Percentiles rank a stretch among this genome's conserved stretches.
phyloP scores from a whole-genome alignment of 2,329 filamentous ascomycete genomes.

The Colletotrichum scovillei region DNA sequence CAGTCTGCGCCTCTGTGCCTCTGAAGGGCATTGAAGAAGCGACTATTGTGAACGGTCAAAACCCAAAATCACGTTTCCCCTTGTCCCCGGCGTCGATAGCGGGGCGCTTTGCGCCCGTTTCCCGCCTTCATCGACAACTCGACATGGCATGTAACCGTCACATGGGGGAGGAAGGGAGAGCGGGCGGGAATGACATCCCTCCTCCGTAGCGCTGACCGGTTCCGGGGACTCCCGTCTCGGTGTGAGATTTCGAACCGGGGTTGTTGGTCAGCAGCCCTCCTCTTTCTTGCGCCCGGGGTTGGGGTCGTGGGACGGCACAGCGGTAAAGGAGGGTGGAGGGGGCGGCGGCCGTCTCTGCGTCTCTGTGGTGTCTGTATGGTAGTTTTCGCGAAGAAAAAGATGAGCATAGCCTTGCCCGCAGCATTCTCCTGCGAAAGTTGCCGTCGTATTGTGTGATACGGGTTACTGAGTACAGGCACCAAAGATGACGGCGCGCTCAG shows the following conservation, averaged over 20 bases:
- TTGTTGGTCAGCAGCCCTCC: not conserved
- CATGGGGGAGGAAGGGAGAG: not conserved
- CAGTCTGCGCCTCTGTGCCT: too few relatives aligned
- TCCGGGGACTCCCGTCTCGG: slow-evolving; percentile 32
- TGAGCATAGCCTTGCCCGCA: not conserved
- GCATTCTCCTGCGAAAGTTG: not conserved
- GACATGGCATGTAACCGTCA: not conserved
- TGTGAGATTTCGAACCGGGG: slow-evolving; percentile 29
- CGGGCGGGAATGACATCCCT: not conserved
- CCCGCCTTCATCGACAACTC: not conserved
- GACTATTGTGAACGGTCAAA: not conserved
- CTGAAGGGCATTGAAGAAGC: not conserved
- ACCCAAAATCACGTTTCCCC: not conserved
- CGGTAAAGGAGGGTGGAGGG: not conserved
- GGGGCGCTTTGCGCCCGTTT: too few relatives aligned
- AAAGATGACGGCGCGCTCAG: not conserved
- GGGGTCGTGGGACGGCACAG: not conserved
- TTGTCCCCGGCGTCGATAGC: not conserved
- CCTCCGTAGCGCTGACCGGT: slow-evolving; percentile 18
- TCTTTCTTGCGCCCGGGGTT: not conserved
- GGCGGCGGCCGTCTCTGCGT: slow-evolving; percentile 7
- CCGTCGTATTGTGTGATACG: not conserved
- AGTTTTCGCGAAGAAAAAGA: not conserved
- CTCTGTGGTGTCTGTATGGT: not conserved
- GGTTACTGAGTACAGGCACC: too few relatives aligned